These are phyloP conservation scores for Cardamine occulta DNA, from an alignment of 345 rosid species.

Conservation along the genomic window DNA sequence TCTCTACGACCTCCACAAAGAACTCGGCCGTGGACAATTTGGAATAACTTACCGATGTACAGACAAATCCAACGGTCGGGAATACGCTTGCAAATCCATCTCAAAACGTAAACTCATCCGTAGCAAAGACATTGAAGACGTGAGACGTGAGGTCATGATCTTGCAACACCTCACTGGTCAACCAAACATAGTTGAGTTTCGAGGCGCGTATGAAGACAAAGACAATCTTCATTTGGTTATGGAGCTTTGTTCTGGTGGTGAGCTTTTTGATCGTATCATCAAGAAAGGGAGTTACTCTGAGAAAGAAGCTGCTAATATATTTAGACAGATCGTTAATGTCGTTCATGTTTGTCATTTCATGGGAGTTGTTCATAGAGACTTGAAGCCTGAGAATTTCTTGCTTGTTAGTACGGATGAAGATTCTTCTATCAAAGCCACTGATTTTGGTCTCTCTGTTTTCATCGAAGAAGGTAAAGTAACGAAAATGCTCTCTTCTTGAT, in stretches of 20 bases:
- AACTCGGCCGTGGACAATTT: conserved; percentile 84
- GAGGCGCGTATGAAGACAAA: conserved; percentile 77
- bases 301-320: conserved; percentile 72
- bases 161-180: conserved; percentile 85
- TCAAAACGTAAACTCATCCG: conserved; percentile 60
- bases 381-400: conserved; percentile 97
- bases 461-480: conserved; percentile 73
- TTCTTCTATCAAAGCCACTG: conserved; percentile 74
- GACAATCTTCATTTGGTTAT: conserved; percentile 70
- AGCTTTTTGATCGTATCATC: conserved; percentile 85
- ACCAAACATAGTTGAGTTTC: conserved; percentile 85
- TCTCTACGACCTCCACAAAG: conserved; percentile 61
- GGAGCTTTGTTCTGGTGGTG: conserved; percentile 97
- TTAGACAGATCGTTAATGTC: conserved; percentile 78
- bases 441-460: conserved; percentile 91
- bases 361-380: conserved; percentile 92
- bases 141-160: conserved; percentile 74
- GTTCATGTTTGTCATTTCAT: conserved; percentile 91
- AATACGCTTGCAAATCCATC: conserved; percentile 88
- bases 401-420: conserved; percentile 54
- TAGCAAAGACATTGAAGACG: conserved; percentile 61
- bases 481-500: background rate
- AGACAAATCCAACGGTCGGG: conserved; percentile 62
- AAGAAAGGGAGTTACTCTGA: conserved; percentile 77
- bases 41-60: conserved; percentile 75